Evolutionary conservation across 2,329 filamentous ascomycete species (phyloP).

Genomic region (Colletotrichum musae): DNA sequence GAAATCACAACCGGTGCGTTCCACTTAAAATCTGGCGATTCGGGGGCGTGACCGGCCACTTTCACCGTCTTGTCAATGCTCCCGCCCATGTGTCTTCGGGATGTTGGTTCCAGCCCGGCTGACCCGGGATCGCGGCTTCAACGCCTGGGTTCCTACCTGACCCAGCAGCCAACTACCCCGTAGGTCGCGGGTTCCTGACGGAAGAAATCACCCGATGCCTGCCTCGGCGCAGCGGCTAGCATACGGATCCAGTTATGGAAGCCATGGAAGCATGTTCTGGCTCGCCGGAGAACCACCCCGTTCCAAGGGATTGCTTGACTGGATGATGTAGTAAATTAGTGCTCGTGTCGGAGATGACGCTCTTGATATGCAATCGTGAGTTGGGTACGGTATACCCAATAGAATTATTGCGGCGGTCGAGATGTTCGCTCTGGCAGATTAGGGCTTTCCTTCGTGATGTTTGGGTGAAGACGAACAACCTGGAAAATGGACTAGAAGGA

Average conservation of each 20-base stretch:
- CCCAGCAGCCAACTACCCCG: constrained; percentile 5
- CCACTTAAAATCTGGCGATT: constrained; percentile 33
- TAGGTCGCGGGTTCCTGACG: constrained; percentile 16
- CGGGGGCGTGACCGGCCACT: constrained; percentile 37
- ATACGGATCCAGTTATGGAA: constrained; percentile 2
- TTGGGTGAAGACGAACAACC: too few species aligned
- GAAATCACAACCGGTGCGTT: constrained; percentile 33
- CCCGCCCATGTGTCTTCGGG: constrained; percentile 16
- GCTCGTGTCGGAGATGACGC: constrained; percentile 20
- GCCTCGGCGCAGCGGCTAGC: background rate
- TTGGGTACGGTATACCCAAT: too few species aligned
- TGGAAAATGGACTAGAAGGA: too few species aligned
- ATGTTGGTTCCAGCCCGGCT: constrained; percentile 10
- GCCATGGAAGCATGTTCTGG: constrained; percentile 22
- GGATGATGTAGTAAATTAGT: constrained; percentile 16
- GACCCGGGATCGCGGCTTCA: constrained; percentile 23
- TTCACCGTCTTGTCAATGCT: constrained; percentile 35
- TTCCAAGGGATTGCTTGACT: constrained; percentile 11
- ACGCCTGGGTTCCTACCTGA: background rate
- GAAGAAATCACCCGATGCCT: constrained; percentile 7
- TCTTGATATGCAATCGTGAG: background rate
- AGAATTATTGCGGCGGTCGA: too few species aligned
- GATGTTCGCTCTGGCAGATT: too few species aligned
- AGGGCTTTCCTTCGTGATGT: too few species aligned
- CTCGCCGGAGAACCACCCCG: constrained; percentile 5